A percentile compares a stretch with the other conserved stretches of the same genome.
Evolutionary conservation across 2,329 filamentous ascomycete genomes (phyloP).

Genomic region (Botrytis aclada): DNA sequence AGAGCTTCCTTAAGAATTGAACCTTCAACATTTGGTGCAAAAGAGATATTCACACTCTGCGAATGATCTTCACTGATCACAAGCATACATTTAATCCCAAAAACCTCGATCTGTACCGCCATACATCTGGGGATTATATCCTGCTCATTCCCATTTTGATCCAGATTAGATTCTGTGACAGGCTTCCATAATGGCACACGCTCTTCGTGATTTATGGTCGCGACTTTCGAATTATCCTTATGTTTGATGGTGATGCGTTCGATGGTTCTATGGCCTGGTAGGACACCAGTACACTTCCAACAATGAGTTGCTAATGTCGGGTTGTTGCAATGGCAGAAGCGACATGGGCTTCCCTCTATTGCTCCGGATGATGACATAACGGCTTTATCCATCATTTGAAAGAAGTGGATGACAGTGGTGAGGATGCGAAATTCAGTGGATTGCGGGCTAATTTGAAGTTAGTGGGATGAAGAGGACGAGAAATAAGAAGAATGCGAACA

Average conservation of each 20-base stretch:
- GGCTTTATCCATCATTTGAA: not conserved
- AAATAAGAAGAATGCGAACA: not conserved
- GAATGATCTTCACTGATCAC: not conserved
- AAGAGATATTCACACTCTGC: not conserved
- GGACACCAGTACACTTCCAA: not conserved
- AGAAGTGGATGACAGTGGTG: not conserved
- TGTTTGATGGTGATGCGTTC: not conserved
- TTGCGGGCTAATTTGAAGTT: not conserved
- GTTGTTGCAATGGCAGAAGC: not conserved
- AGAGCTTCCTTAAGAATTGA: no score
- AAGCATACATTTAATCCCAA: not conserved
- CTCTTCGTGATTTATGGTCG: not conserved
- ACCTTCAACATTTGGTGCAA: not conserved
- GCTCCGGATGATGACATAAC: not conserved
- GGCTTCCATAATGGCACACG: not conserved
- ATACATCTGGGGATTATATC: not conserved
- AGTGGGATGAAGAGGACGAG: not conserved
- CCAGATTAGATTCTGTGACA: not conserved
- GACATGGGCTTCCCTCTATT: not conserved
- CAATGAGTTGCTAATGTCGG: not conserved
- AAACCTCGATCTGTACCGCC: not conserved
- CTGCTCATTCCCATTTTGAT: not conserved
- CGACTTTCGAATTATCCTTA: rapidly evolving
- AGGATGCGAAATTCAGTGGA: not conserved
- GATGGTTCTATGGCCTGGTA: not conserved